Percentiles rank a stretch among this genome's conserved stretches.
Evolutionary conservation across 1,139 yeast genomes (phyloP).

Genomic region (Debaryomyces sp.): DNA sequence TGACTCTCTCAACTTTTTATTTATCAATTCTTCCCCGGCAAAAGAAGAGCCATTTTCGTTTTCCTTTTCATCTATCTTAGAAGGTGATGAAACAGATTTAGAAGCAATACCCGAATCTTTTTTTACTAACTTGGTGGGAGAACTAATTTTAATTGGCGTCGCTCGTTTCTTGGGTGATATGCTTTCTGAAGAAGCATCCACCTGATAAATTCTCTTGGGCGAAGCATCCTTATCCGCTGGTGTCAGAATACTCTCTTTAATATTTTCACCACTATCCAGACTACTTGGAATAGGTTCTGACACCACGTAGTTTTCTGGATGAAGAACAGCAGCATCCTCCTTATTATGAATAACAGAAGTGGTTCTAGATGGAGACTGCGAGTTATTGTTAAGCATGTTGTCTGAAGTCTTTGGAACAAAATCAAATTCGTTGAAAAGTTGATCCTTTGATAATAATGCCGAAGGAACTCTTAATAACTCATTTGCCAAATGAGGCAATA

Average conservation of each 20-base stretch:
- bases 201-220: conserved; percentile 8
- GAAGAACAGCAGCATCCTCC: conserved; percentile 9
- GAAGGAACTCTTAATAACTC: conserved; percentile 40
- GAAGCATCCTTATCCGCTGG: background rate
- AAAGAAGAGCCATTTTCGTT: conserved; percentile 11
- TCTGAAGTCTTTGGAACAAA: conserved; percentile 15
- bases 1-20: conserved; percentile 27
- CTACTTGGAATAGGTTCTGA: background rate
- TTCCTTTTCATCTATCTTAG: conserved; percentile 8
- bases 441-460: conserved; percentile 37
- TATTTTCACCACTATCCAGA: background rate
- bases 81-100: conserved; percentile 10
- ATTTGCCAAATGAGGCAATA: conserved; percentile 35
- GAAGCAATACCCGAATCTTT: conserved; percentile 28
- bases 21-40: conserved; percentile 23
- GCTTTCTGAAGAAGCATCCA: no score
- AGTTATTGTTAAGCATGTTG: conserved; percentile 2
- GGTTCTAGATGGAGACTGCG: conserved; percentile 14
- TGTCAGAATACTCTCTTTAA: background rate
- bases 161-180: conserved; percentile 15
- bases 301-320: background rate
- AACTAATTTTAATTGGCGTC: conserved; percentile 43
- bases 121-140: conserved; percentile 40
- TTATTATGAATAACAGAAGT: conserved; percentile 19
- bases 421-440: conserved; percentile 39